phyloP scores from a whole-genome alignment of 495 filamentous ascomycete species.

The Schizothecium vesticola region DNA sequence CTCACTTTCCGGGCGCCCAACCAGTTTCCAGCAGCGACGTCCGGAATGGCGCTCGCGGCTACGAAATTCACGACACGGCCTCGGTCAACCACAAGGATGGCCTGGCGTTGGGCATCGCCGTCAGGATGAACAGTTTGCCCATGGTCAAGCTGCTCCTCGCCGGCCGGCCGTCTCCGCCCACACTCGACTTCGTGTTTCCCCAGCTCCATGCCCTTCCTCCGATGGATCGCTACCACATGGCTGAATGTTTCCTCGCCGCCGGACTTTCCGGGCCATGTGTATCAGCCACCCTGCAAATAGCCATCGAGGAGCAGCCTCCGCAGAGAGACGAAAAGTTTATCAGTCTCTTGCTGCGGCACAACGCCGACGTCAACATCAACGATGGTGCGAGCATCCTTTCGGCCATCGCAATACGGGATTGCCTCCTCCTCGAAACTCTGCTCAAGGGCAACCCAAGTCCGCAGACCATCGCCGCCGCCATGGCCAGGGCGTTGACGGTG shows the following conservation, averaged over 20 bases:
- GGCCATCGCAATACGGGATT: constrained; percentile 35
- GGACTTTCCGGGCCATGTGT: constrained; percentile 33
- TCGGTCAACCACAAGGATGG: constrained; percentile 42
- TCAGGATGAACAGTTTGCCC: constrained; percentile 29
- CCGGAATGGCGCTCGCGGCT: constrained; percentile 23
- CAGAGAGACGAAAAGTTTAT: constrained; percentile 39
- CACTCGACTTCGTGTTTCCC: constrained; percentile 37
- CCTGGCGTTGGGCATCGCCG: constrained; percentile 36
- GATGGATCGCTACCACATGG: constrained; percentile 34
- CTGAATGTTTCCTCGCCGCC: constrained; percentile 35
- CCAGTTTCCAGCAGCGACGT: constrained; percentile 18
- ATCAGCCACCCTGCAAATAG: constrained; percentile 36
- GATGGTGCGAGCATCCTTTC: constrained; percentile 38
- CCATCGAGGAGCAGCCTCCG: constrained; percentile 38
- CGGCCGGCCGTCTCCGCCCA: constrained; percentile 34
- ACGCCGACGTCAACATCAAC: constrained; percentile 42
- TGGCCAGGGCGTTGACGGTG: constrained; percentile 35
- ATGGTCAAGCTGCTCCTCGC: constrained; percentile 38
- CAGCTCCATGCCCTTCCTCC: constrained; percentile 26
- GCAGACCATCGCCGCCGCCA: constrained; percentile 31
- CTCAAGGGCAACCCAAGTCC: constrained; percentile 34
- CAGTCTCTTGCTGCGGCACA: constrained; percentile 38
- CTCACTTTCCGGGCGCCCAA: constrained; percentile 31
- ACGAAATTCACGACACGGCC: constrained; percentile 37
- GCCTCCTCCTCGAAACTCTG: constrained; percentile 31